Conservation (phyloP, 768 basidiomycete species). For the Rhodotorula babjevae region DNA sequence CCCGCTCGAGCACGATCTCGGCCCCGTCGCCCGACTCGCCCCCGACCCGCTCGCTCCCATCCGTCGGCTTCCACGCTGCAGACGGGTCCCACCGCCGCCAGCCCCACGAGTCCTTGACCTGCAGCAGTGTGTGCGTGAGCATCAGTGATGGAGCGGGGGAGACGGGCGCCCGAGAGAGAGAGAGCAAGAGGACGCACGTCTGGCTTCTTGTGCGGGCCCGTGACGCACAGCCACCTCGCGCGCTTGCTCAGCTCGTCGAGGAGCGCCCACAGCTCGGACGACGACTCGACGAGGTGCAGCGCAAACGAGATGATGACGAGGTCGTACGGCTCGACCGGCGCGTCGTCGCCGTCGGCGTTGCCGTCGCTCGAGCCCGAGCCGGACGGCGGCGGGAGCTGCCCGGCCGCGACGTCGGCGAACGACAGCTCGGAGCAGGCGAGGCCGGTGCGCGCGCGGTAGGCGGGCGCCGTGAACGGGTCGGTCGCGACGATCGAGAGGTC, state of each 20-base stretch:
- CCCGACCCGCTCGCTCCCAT: conserved; percentile 11
- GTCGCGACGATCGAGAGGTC: conserved; percentile 13
- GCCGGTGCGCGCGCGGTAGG: conserved; percentile 58
- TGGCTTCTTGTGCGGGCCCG: conserved; percentile 72
- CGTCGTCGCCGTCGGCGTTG: not conserved
- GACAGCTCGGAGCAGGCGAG: conserved; percentile 58
- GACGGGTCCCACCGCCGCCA: conserved; percentile 59
- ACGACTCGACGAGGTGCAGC: conserved; percentile 61
- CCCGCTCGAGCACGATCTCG: conserved; percentile 39
- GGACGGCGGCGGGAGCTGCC: conserved; percentile 11
- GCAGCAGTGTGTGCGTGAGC: not conserved
- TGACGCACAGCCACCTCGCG: conserved; percentile 61
- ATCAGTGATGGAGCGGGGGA: not conserved
- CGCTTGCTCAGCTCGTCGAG: conserved; percentile 63
- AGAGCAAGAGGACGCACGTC: conserved; percentile 52
- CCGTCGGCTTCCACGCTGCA: conserved; percentile 1
- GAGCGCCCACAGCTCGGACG: conserved; percentile 62
- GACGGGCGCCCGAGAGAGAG: not conserved
- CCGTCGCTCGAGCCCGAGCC: not conserved
- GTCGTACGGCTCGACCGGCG: conserved; percentile 50
- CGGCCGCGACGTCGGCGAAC: conserved; percentile 58
- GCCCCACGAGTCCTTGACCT: conserved; percentile 67
- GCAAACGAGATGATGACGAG: conserved; percentile 71
- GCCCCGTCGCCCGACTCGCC: conserved; percentile 33
- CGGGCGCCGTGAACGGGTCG: conserved; percentile 58